Percentiles rank a stretch among this genome's conserved stretches.
Conservation (phyloP, 371 early-diverging fungal species). For the Mortierella sp. region DNA sequence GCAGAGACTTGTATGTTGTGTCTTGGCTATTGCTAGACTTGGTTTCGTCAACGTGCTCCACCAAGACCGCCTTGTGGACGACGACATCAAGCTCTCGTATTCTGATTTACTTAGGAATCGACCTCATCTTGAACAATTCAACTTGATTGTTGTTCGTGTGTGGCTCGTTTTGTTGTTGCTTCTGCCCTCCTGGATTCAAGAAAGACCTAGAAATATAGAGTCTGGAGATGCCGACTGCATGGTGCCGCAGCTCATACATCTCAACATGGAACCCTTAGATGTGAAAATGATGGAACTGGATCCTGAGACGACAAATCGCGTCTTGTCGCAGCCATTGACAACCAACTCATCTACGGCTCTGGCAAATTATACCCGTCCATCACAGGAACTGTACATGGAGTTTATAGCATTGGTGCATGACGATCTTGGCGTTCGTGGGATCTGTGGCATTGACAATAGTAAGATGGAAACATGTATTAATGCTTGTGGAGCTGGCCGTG, state of each 20-base stretch:
- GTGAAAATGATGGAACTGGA: constrained; percentile 19
- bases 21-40: constrained; percentile 38
- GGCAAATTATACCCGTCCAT: constrained; percentile 18
- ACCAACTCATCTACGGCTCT: constrained; percentile 33
- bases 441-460: constrained; percentile 72
- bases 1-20: constrained; percentile 45
- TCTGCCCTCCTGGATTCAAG: constrained; percentile 52
- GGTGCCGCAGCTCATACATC: not conserved
- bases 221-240: not conserved
- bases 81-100: constrained; percentile 52
- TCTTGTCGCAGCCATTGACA: constrained; percentile 34
- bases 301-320: constrained; percentile 22
- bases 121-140: constrained; percentile 52
- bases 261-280: constrained; percentile 23
- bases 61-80: constrained; percentile 53
- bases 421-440: constrained; percentile 74
- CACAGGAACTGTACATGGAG: constrained; percentile 50
- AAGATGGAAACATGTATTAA: constrained; percentile 1
- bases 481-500: not conserved
- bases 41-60: constrained; percentile 51
- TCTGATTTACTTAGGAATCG: constrained; percentile 40
- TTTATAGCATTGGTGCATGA: constrained; percentile 69
- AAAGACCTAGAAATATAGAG: not conserved
- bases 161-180: constrained; percentile 46
- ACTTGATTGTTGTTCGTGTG: constrained; percentile 33